Evolutionary conservation across 2,329 filamentous ascomycete species (phyloP), one percentile per base, ranked within the genome.

Genomic region (Chrysoporthe deuterocubensis): DNA sequence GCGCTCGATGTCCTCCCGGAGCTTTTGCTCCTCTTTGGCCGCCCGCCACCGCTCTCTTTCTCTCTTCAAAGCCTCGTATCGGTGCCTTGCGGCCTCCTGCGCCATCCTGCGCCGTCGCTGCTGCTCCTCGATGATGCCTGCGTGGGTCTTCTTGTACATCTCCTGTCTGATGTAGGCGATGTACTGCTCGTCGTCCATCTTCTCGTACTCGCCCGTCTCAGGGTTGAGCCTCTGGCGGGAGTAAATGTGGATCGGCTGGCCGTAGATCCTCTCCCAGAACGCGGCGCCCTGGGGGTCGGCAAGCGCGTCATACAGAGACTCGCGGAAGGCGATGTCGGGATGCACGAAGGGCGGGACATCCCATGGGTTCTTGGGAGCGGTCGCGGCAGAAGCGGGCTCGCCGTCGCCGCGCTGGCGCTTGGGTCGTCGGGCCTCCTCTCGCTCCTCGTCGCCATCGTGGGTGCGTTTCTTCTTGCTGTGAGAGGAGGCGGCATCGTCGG

Each of bases 261-360:
- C 94, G 79, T 98, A 99, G n/a, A 99, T 92, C 18, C 89, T 88
- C 78, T 97, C 91, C 96, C 96, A 99, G 81, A 96, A 99, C 8
- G 89, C 87, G 1, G 96, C 96, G 59, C 95, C 96, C 80, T 99
- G 96, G 76, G 98, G 95, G 78, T 99, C 96, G 48, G 94, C 95
- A 79, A 99, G 90, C 43, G 96, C 96, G 78, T 99, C 96, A 80
- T 98, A 98, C 5, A 99, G 89, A 0, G 94, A 97, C 78, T 97
- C 93, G 42, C 93, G 90, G 78, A 99, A 99, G 0, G 95, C 93
- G 0, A 86, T 83, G 52, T 93, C 90, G 0, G 92, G 85, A 72
- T 91, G 18, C 14, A 43, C 11, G 37, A n/a, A 42, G 5, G 57
- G 57, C 11, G 57, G 37, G 3, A 21, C 8, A 2, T 40, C 37